phyloP scores from a whole-genome alignment of 345 rosid species.

The Hypericum androsaemum region DNA sequence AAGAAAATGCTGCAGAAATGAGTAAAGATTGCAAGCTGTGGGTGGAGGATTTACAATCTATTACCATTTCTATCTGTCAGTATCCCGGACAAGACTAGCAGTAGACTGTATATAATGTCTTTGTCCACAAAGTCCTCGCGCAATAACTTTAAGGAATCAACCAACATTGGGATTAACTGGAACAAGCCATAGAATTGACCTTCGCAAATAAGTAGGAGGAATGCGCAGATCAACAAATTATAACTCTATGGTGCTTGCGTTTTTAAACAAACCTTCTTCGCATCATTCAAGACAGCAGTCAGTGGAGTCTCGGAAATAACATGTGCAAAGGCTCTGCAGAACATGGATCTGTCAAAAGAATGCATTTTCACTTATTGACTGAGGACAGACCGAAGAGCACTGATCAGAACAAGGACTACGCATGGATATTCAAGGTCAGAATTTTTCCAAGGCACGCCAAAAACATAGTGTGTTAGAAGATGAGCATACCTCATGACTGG shows the following conservation, averaged over 20 bases:
- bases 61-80: constrained; percentile 59
- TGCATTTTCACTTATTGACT: constrained; percentile 8
- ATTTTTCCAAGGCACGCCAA: too few relatives aligned
- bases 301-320: constrained; percentile 58
- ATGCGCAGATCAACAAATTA: constrained; percentile 4
- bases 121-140: constrained; percentile 38
- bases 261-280: constrained; percentile 50
- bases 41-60: constrained; percentile 3
- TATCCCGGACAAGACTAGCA: constrained; percentile 72
- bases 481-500: constrained; percentile 41
- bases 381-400: background rate
- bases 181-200: constrained; percentile 1
- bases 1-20: background rate
- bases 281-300: constrained; percentile 48
- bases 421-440: too few relatives aligned
- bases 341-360: constrained; percentile 43
- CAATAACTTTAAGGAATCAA: constrained; percentile 52
- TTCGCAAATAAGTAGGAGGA: constrained; percentile 5
- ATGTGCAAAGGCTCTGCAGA: constrained; percentile 57
- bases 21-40: background rate
- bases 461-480: too few relatives aligned
- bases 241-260: background rate
- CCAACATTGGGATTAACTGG: constrained; percentile 57
- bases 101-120: constrained; percentile 52
- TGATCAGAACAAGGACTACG: too few relatives aligned